Base-by-base conservation (phyloP, 305 asterid species). In the Salvia sclarea region DNA sequence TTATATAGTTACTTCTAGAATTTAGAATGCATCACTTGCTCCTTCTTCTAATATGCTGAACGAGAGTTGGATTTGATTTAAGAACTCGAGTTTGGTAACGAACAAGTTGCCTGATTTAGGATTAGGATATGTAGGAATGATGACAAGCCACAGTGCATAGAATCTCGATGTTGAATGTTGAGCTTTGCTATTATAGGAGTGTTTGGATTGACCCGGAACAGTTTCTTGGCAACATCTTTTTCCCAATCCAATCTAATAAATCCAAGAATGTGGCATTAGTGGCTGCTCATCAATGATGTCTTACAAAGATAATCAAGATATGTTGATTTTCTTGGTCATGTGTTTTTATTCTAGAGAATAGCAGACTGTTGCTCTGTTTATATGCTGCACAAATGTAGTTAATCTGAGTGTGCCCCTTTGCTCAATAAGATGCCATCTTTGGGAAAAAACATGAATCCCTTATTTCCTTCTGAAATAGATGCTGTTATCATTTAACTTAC, bases 381-480 rank as follows among this genome's bases (percentile, higher is more conserved):
- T 45, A 30, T 43, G 66, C 37, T 69, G 44, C 25, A 53, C 35
- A 43, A 5, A 31, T 57, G 73, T 20, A 57, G n/a, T 18, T 44
- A 38, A 12, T 54, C 10, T 43, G 31, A 41, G 22, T 20, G 37
- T 44, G 56, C 25, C 64, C 22, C 13, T 45, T 25, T 13, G 13
- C 57, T 61, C 64, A 44, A 21, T 13, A 30, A 28, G 38, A 52
- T 25, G 16, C 17, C 60, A 28, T 20, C 53, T 60, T 60, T 21
- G 38, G 41, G 41, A 37, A 37, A 10, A 37, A 4, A 37, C 41
- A 37, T 37, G 41, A 37, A 37, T 37, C 13, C 41, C 41, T 10
- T 37, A 6, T 8, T 8, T 0, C 8, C 12, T 37, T 37, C 12
- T 37, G 41, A 37, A 8, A 8, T 37, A 13, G 41, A 37, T 37